Base-by-base conservation (phyloP, 106 monocot species). In the Vanilla planifolia region DNA sequence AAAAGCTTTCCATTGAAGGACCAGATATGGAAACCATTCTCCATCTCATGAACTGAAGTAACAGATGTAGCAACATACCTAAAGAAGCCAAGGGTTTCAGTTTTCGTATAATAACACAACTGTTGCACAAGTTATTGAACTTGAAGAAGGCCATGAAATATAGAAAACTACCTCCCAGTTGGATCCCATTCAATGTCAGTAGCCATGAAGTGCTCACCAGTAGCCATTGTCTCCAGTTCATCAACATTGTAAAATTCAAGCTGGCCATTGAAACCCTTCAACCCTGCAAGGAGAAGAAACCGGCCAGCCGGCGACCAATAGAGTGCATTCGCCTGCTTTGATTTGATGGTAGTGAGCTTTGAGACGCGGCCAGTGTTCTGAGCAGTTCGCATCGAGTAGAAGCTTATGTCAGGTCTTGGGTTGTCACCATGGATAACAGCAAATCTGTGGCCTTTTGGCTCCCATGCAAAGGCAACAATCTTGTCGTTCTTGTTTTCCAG, bases 131-230 rank as follows among this genome's bases (percentile, higher is more conserved):
- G n/a, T n/a, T n/a, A 48, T 17, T 7, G 4, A 59, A 10, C 17
- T 39, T 36, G 8, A 52, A 28, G 2, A 37, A 11, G 39, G 8
- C 9, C 8, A 21, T n/a, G 20, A 21, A 21, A 21, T 9, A 8
- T 10, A 25, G 3, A 43, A 30, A 26, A 28, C 33, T 67, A 86
- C 94, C 94, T 85, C 70, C 89, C 94, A 61, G 89, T 86, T 2
- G 89, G 89, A 62, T 89, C 94, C 94, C 94, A 95, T 25, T 89
- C 89, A 48, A 95, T 77, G 34, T 95, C 89, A 9, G 94, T 95
- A 21, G 89, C 85, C 85, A 86, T 95, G 40, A 95, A 95, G 72
- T 95, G 94, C 61, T 95, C 94, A 5, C 77, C 86, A 24, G 83
- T 76, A 2, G 89, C 70, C 94, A 95, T 95, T 3, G 94, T 89